Conservation (phyloP, 208 protist genomes). For the Trypanosoma platydactyli region DNA sequence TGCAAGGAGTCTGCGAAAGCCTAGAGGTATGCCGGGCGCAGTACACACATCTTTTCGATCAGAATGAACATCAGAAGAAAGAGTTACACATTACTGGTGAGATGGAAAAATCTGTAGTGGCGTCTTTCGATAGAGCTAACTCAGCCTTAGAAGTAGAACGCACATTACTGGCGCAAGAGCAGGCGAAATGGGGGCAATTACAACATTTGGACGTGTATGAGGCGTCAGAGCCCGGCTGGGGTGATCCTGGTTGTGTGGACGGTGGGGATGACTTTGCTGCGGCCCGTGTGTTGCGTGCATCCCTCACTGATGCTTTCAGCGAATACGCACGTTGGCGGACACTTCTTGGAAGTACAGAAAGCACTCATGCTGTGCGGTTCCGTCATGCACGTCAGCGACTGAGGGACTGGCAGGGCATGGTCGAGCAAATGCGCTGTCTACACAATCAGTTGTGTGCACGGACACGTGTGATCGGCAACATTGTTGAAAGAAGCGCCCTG, state of each 20-base stretch:
- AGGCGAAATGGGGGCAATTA: constrained; percentile 6
- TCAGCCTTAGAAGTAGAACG: constrained; percentile 22
- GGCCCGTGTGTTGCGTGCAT: constrained; percentile 29
- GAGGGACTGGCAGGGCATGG: constrained; percentile 62
- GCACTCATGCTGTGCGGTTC: constrained; percentile 36
- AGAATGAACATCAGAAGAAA: constrained; percentile 37
- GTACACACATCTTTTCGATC: constrained; percentile 23
- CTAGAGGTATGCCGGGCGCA: constrained; percentile 25
- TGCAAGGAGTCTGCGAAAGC: constrained; percentile 10
- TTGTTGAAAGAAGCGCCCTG: constrained; percentile 32
- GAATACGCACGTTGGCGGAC: constrained; percentile 17
- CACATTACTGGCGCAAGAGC: constrained; percentile 22
- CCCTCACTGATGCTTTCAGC: constrained; percentile 26
- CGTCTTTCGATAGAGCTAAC: constrained; percentile 29
- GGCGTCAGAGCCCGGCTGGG: too few relatives aligned
- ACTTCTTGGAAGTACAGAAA: constrained; percentile 28
- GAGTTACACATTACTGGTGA: constrained; percentile 41
- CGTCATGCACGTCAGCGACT: constrained; percentile 52
- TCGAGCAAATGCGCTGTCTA: constrained; percentile 26
- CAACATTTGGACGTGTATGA: too few relatives aligned
- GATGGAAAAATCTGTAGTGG: constrained; percentile 42
- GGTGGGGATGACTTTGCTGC: not conserved
- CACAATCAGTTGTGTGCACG: constrained; percentile 37
- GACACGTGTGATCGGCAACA: constrained; percentile 33
- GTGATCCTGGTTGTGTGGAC: too few relatives aligned